These are phyloP conservation scores for Mycena vulgaris DNA, from an alignment of 768 basidiomycete species.

Conservation along the genomic window DNA sequence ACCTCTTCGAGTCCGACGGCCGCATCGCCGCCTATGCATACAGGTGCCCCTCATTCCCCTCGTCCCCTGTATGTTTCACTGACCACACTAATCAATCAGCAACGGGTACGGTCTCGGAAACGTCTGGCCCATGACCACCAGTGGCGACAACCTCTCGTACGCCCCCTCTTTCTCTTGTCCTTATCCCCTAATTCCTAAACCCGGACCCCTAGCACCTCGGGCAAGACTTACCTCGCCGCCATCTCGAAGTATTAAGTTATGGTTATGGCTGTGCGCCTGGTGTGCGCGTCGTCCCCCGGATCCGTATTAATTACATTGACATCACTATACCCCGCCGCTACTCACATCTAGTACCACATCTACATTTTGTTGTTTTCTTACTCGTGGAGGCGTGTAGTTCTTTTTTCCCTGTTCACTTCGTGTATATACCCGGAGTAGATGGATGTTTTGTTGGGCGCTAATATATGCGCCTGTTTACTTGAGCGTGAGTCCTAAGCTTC, in stretches of 20 bases:
- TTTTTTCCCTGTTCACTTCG: too few species aligned
- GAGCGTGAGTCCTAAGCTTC: too few species aligned
- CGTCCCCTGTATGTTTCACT: not conserved
- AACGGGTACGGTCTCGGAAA: slow-evolving; percentile 63
- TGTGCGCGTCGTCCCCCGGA: not conserved
- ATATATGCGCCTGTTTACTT: too few species aligned
- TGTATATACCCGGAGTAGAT: too few species aligned
- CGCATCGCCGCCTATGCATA: slow-evolving; percentile 62
- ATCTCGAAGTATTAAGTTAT: slow-evolving; percentile 35
- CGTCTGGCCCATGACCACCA: slow-evolving; percentile 59
- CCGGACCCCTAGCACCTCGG: slow-evolving; percentile 23
- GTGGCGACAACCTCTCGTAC: slow-evolving; percentile 27
- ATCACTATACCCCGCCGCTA: too few species aligned
- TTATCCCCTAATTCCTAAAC: not conserved
- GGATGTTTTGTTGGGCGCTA: too few species aligned
- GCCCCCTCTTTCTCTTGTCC: not conserved
- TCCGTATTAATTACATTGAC: too few species aligned
- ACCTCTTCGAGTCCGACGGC: slow-evolving; percentile 54
- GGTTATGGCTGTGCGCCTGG: slow-evolving; percentile 27
- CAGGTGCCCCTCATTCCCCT: slow-evolving; percentile 29
- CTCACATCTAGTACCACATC: too few species aligned
- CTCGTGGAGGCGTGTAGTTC: too few species aligned
- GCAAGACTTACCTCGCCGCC: slow-evolving; percentile 34
- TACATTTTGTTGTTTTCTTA: too few species aligned
- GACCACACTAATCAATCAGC: slow-evolving; percentile 29